Conservation (phyloP, 164 flowering plant genomes). For the Aristolochia fimbriata region DNA sequence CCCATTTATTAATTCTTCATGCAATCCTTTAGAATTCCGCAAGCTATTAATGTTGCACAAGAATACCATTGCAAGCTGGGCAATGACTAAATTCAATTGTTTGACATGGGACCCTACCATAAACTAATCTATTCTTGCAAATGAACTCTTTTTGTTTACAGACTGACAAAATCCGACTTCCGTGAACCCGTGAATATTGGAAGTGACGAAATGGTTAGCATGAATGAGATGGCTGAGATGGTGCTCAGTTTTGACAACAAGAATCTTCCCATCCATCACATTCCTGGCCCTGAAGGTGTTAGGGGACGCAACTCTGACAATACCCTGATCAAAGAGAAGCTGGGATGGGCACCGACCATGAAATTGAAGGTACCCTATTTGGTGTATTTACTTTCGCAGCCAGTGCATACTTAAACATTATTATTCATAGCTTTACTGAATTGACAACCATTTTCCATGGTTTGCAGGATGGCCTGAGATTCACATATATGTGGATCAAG, state of each 20-base stretch:
- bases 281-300: constrained; percentile 96
- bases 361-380: constrained; percentile 56
- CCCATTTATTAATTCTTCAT: no score
- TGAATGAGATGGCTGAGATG: constrained; percentile 98
- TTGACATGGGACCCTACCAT: no score
- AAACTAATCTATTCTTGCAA: no score
- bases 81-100: no score
- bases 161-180: constrained; percentile 93
- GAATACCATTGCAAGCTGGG: no score
- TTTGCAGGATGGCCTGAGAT: constrained; percentile 78
- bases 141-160: constrained; percentile 16
- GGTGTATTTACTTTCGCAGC: background rate
- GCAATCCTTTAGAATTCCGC: no score
- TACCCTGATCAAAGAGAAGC: constrained; percentile 85
- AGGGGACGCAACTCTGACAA: constrained; percentile 97
- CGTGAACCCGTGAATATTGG: constrained; percentile 95
- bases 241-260: constrained; percentile 78
- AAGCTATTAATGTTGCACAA: no score
- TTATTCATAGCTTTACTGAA: background rate
- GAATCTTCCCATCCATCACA: constrained; percentile 86
- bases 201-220: constrained; percentile 98
- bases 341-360: constrained; percentile 97
- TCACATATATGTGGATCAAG: constrained; percentile 94
- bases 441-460: background rate
- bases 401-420: background rate